A percentile compares a stretch with the other conserved stretches of the same genome.
phyloP scores from a whole-genome alignment of 2,329 filamentous ascomycete genomes.

The Exophiala alcalophila region DNA sequence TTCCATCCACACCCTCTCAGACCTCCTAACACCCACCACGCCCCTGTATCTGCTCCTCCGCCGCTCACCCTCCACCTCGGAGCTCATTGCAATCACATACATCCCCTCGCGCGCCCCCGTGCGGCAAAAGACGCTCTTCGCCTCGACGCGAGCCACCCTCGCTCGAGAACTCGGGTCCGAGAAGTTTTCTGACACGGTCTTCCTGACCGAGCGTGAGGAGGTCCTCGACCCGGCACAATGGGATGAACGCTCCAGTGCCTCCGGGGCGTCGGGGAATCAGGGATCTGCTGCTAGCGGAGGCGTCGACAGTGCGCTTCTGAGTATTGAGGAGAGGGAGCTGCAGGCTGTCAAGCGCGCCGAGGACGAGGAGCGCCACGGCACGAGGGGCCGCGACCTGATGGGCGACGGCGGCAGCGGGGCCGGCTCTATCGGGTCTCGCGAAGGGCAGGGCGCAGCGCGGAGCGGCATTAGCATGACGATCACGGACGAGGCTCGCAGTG shows the following conservation, averaged over 20 bases:
- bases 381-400: conserved; percentile 46
- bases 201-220: conserved; percentile 59
- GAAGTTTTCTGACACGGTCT: conserved; percentile 57
- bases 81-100: conserved; percentile 57
- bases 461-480: conserved; percentile 51
- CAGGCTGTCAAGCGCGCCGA: conserved; percentile 59
- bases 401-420: conserved; percentile 43
- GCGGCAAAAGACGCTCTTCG: conserved; percentile 64
- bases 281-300: conserved; percentile 25
- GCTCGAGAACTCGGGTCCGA: conserved; percentile 60
- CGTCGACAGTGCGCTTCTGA: conserved; percentile 53
- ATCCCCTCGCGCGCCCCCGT: conserved; percentile 62
- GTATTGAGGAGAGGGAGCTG: conserved; percentile 58
- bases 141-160: conserved; percentile 60
- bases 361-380: conserved; percentile 55
- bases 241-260: conserved; percentile 48
- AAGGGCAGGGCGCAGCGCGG: conserved; percentile 33
- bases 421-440: conserved; percentile 21
- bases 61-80: conserved; percentile 20
- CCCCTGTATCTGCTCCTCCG: conserved; percentile 63
- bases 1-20: conserved; percentile 49
- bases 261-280: too few species aligned
- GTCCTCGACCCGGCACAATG: conserved; percentile 54
- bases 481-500: conserved; percentile 53
- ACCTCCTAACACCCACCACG: conserved; percentile 53